phyloP scores from a whole-genome alignment of 164 flowering plant species.

The Santalum album region DNA sequence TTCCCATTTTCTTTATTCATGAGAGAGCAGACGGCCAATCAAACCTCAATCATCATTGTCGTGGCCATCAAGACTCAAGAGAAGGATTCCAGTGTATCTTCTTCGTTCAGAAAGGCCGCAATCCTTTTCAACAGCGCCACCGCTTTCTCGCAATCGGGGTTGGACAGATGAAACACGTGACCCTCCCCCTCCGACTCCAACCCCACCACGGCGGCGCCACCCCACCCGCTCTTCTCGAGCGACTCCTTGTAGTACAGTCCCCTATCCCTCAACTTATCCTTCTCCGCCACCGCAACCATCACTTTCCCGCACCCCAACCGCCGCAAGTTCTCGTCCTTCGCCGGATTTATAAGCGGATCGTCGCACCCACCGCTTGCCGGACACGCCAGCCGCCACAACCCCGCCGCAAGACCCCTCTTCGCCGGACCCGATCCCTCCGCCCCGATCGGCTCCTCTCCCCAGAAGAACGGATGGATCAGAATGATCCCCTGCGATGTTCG shows the following conservation, averaged over 20 bases:
- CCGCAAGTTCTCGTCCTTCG: background rate
- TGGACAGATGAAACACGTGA: background rate
- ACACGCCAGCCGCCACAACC: background rate
- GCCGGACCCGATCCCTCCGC: conserved; percentile 12
- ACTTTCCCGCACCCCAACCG: background rate
- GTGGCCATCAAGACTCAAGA: too few species aligned
- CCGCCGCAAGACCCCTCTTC: background rate
- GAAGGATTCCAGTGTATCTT: too few species aligned
- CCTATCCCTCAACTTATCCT: background rate
- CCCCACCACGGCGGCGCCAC: background rate
- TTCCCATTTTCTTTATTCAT: too few species aligned
- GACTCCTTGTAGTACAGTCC: background rate
- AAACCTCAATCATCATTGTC: too few species aligned
- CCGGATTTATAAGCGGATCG: background rate
- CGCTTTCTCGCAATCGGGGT: background rate
- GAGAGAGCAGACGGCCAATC: too few species aligned
- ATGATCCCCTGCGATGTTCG: too few species aligned
- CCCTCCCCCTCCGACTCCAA: background rate
- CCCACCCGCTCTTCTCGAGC: background rate
- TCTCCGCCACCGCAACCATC: background rate
- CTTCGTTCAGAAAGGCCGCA: background rate
- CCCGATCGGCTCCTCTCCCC: conserved; percentile 27
- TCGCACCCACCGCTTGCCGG: background rate
- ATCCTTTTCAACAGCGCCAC: background rate
- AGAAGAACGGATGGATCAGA: conserved; percentile 36